These are phyloP conservation scores for Kalaharituber pfeilii DNA, from an alignment of 2,329 filamentous ascomycete genomes.

Conservation along the genomic window DNA sequence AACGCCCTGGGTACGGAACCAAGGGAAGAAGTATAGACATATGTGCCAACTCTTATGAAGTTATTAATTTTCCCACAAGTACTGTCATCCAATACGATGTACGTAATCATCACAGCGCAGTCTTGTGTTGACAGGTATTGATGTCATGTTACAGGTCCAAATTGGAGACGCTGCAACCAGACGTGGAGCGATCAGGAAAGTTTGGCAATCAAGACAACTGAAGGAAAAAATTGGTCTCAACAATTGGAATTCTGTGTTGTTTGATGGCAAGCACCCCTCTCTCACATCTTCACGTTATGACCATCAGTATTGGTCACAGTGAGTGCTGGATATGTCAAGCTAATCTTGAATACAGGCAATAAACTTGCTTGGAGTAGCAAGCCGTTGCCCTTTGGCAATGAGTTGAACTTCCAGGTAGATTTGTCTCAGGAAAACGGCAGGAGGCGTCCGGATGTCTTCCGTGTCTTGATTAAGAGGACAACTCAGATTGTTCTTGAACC, in stretches of 20 bases:
- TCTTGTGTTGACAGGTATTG: constrained; percentile 4
- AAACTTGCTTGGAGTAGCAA: constrained; percentile 62
- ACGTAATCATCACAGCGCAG: constrained; percentile 28
- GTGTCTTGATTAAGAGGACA: constrained; percentile 45
- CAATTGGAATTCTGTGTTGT: constrained; percentile 24
- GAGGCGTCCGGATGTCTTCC: constrained; percentile 14
- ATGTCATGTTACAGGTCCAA: constrained; percentile 40
- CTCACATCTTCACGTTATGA: too few species aligned
- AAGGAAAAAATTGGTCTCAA: constrained; percentile 37
- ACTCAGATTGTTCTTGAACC: constrained; percentile 50
- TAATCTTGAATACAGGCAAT: constrained; percentile 34
- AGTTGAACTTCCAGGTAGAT: constrained; percentile 46
- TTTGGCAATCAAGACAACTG: constrained; percentile 47
- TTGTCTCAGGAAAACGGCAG: constrained; percentile 36
- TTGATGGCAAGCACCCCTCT: constrained; percentile 18
- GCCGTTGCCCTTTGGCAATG: constrained; percentile 29
- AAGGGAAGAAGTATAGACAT: constrained; percentile 29
- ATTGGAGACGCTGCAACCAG: constrained; percentile 48
- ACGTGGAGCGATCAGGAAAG: constrained; percentile 50
- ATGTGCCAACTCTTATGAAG: constrained; percentile 56
- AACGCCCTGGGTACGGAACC: constrained; percentile 41
- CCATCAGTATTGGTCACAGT: too few species aligned
- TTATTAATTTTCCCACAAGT: constrained; percentile 41
- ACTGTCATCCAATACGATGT: constrained; percentile 75
- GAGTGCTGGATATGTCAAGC: too few species aligned